Base-by-base conservation (phyloP, 1,139 yeast species). In the Candida anutae region DNA sequence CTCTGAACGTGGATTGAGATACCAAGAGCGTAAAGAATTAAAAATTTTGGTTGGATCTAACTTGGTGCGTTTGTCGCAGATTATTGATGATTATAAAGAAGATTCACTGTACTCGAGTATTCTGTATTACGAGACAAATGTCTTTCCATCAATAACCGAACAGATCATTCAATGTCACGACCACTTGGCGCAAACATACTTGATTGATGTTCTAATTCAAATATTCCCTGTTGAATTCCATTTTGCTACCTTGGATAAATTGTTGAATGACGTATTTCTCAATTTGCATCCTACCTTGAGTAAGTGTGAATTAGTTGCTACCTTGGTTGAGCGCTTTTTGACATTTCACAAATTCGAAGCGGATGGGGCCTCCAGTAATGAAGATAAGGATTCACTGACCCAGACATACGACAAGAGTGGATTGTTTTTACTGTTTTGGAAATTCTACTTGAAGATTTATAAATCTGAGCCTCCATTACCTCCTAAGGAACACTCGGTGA, bases 201-300 rank as follows among this genome's bases (percentile, higher is more conserved):
- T 90, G 33, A 62, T 88, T 32, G 98, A 93, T 46, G 95, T 88
- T 9, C 68, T 84, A 33, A 81, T 88, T 32, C 97, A 88, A 50
- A 93, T 88, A 2, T 90, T 93, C 57, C 96, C 98, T 0, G 96
- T 85, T 43, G 84, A 82, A 38, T 88, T 81, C 54, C 98, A 90
- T 46, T 61, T 87, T 36, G 69, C 70, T 16, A 84, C 97, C 0
- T 61, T 90, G 40, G 75, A 76, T 30, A 59, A 62, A 22, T 72
- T 85, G 38, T 64, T 90, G 40, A 71, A 69, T 26, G 71, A 83
- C 3, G 75, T 87, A 1, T 66, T 80, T 33, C 62, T 74, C 28
- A 53, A 56, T 31, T 62, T 90, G 37, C 78, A 77, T 46, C 90
- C 93, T 1, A 64, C 69, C 31, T 78, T 85, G 14, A 70, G 77